Conservation (phyloP, 148 eudicot genomes). For the Rheum nobile region DNA sequence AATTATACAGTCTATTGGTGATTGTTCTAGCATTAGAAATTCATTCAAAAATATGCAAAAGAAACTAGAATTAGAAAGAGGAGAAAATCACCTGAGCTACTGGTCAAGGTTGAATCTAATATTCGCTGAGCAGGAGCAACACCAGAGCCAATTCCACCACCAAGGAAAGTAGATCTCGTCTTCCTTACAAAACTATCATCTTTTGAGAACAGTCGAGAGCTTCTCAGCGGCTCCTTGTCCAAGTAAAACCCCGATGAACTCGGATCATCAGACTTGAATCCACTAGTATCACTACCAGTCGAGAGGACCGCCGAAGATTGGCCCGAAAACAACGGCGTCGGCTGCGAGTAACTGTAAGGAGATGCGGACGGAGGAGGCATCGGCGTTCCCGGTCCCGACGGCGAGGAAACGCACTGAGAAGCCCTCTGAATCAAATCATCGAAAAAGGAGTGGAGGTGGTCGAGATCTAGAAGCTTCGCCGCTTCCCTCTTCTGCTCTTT, state of each 20-base stretch:
- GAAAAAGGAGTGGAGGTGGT: conserved; percentile 36
- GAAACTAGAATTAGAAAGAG: background rate
- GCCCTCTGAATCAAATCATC: conserved; percentile 84
- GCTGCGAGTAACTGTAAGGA: background rate
- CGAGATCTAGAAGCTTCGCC: conserved; percentile 52
- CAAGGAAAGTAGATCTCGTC: conserved; percentile 22
- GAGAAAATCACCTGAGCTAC: conserved; percentile 28
- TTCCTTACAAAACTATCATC: conserved; percentile 60
- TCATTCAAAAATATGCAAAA: background rate
- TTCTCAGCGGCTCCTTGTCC: conserved; percentile 30
- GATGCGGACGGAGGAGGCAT: conserved; percentile 1
- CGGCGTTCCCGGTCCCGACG: background rate
- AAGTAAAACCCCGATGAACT: conserved; percentile 5
- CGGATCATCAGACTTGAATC: conserved; percentile 1
- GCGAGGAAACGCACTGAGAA: conserved; percentile 28
- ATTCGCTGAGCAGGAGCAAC: conserved; percentile 18
- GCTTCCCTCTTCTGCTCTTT: conserved; percentile 64
- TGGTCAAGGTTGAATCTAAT: conserved; percentile 42
- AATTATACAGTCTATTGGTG: background rate
- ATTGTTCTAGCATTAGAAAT: too few species aligned
- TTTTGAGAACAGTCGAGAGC: conserved; percentile 26
- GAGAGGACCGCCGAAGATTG: background rate
- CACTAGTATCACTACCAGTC: conserved; percentile 1
- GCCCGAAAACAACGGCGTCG: background rate
- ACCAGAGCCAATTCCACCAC: conserved; percentile 34